Conservation (phyloP, 768 basidiomycete genomes). For the Podaxis sp. region DNA sequence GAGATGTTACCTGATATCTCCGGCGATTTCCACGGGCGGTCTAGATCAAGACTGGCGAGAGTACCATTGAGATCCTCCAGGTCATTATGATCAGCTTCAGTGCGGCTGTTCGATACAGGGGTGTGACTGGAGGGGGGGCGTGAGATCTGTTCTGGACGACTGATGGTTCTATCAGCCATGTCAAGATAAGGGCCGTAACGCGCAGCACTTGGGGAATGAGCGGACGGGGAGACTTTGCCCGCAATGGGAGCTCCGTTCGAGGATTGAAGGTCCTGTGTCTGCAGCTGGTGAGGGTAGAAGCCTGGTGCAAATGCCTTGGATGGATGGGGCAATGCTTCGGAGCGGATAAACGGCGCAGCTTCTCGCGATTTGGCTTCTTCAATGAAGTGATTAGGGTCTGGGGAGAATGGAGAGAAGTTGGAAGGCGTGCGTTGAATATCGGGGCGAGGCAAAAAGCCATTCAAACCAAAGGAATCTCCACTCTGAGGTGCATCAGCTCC, state of each 20-base stretch:
- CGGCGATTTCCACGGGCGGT: constrained; percentile 34
- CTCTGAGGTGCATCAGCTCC: constrained; percentile 23
- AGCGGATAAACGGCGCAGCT: constrained; percentile 34
- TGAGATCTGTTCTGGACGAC: constrained; percentile 51
- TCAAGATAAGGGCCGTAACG: constrained; percentile 50
- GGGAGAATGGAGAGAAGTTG: constrained; percentile 78
- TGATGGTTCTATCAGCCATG: constrained; percentile 35
- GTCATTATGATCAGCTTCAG: constrained; percentile 45
- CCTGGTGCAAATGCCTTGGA: constrained; percentile 53
- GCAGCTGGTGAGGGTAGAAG: constrained; percentile 39
- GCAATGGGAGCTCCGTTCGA: constrained; percentile 8
- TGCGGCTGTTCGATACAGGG: constrained; percentile 23
- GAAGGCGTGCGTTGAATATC: constrained; percentile 37
- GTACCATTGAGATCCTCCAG: constrained; percentile 75
- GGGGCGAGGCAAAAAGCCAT: constrained; percentile 27
- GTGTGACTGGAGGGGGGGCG: constrained; percentile 52
- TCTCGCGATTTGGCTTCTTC: constrained; percentile 29
- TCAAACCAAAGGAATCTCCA: neutral
- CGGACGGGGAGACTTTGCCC: constrained; percentile 43
- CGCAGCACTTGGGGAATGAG: constrained; percentile 43
- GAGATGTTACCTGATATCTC: constrained; percentile 19
- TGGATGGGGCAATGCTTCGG: constrained; percentile 46
- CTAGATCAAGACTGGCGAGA: constrained; percentile 72
- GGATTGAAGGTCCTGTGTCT: constrained; percentile 38
- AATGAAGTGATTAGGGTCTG: constrained; percentile 56